phyloP scores from a whole-genome alignment of 2,329 filamentous ascomycete species.

The Fonsecaea nubica region DNA sequence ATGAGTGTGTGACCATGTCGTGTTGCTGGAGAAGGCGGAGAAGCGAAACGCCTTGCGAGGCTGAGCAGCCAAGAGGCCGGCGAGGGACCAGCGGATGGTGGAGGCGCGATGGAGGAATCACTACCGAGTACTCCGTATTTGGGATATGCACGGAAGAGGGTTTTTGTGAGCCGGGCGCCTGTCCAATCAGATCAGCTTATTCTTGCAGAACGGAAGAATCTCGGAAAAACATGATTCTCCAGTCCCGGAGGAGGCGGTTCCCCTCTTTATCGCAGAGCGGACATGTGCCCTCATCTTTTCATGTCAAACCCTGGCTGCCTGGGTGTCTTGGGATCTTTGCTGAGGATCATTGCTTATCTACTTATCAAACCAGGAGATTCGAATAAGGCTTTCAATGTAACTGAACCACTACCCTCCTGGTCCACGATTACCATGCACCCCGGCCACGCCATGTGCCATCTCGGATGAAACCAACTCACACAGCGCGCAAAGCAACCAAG shows the following conservation, averaged over 20 bases:
- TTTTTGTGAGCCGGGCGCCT: neutral
- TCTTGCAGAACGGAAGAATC: neutral
- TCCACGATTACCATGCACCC: neutral
- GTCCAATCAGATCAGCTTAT: neutral
- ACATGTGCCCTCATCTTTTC: neutral
- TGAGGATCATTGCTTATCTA: neutral
- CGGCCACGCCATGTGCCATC: conserved; percentile 14
- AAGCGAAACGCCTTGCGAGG: conserved; percentile 26
- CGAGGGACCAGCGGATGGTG: neutral
- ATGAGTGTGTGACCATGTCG: conserved; percentile 8
- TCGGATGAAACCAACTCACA: conserved; percentile 26
- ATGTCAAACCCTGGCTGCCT: too few relatives aligned
- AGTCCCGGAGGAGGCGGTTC: neutral
- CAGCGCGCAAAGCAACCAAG: conserved; percentile 23
- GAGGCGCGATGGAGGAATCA: neutral
- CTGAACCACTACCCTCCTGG: neutral
- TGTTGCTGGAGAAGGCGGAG: conserved; percentile 15
- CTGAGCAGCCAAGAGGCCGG: conserved; percentile 18
- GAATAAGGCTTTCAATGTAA: neutral
- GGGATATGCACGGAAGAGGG: too few relatives aligned
- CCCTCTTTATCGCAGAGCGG: neutral
- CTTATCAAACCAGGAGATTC: too few relatives aligned
- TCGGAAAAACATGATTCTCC: neutral
- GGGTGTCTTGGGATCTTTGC: neutral
- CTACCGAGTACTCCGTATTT: neutral